Base-by-base conservation (phyloP, 306 rosid genomes). In the Carpinus viminea region DNA sequence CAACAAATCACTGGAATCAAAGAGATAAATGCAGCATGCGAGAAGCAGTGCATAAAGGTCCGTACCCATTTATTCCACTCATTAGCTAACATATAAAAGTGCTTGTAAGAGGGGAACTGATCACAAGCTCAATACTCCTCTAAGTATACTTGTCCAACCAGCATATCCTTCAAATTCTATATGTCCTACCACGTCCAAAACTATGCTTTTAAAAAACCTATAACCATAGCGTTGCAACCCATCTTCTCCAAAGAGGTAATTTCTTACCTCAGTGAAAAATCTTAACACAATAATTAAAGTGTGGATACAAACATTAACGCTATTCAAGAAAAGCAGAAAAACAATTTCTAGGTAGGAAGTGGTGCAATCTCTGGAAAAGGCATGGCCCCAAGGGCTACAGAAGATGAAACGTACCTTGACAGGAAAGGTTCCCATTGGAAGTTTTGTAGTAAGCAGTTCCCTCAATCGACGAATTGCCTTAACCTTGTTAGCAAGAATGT, bases 401-500 rank as follows among this genome's bases (percentile, higher is more conserved):
- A 62, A 68, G 76, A 76, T 51, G 81, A 41, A 77, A 76, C 91
- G 77, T 47, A 96, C 99, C 99, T 96, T 96, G 74, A 96, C 96
- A 11, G 99, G 99, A 88, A 96, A 96, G 76, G 98, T 91, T 84
- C 98, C 99, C 86, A 76, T 43, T 75, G 99, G 99, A 86, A 96
- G 98, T 83, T 96, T 96, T 11, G 99, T 96, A 48, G 98, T 96
- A 50, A 96, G 98, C 65, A 96, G 92, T 76, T 96, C 99, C 86
- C 99, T 96, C 82, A 96, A 88, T 8, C 99, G 96, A 3, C 98
- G 99, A 64, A 93, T 90, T 72, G 99, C 99, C 92, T 96, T 96
- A 56, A 96, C 99, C 85, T 96, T 96, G 83, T 90, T 91, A 0
- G 99, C 98, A 77, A 96, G 90, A 82, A 96, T 96, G 80, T 96